Percentiles rank a stretch among this genome's conserved stretches.
Conservation (phyloP, 371 early-diverging fungal genomes). For the Apophysomyces variabilis region DNA sequence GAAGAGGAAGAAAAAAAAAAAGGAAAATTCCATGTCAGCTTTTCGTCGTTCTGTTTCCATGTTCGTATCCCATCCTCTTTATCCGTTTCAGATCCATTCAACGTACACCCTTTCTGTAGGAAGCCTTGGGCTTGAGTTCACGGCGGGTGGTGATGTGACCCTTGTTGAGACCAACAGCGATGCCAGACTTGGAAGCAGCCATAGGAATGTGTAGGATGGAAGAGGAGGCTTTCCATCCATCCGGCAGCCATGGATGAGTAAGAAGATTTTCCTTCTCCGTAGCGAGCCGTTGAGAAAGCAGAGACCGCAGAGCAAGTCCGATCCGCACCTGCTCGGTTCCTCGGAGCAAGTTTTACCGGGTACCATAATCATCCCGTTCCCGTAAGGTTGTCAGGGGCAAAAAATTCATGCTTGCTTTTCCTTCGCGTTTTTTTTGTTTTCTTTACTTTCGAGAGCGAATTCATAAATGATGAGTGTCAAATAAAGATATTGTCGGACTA, state of each 20-base stretch:
- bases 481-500: no score
- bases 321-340: not conserved
- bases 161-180: constrained; percentile 80
- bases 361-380: not conserved
- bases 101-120: constrained; percentile 89
- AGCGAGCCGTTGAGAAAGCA: no score
- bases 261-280: no score
- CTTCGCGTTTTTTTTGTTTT: no score
- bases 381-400: no score
- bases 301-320: not conserved
- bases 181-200: constrained; percentile 64
- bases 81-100: constrained; percentile 12
- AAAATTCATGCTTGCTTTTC: no score
- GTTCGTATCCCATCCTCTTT: constrained; percentile 10
- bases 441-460: no score
- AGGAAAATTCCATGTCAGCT: not conserved
- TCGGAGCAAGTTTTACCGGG: not conserved
- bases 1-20: no score
- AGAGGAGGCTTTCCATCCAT: constrained; percentile 5
- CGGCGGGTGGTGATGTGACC: constrained; percentile 89
- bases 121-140: constrained; percentile 78
- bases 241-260: not conserved
- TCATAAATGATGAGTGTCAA: no score
- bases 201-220: constrained; percentile 10
- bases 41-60: not conserved